These are phyloP conservation scores for Rhizophagus sp. DNA, from an alignment of 192 early-diverging fungal genomes.

Conservation along the genomic window DNA sequence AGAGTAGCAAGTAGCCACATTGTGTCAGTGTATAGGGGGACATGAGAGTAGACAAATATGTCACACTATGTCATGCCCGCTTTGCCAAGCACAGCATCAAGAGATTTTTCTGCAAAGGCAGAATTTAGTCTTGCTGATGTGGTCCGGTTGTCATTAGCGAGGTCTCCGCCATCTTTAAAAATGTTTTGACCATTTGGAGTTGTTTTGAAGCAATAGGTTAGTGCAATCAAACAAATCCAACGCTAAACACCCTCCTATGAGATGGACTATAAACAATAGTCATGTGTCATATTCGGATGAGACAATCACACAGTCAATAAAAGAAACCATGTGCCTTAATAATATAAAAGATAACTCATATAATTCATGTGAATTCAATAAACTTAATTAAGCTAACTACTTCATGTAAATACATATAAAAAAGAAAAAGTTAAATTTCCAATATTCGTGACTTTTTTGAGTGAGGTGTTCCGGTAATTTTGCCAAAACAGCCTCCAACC, in stretches of 20 bases:
- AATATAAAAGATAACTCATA: no score
- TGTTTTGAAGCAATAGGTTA: not conserved
- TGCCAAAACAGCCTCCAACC: constrained; percentile 20
- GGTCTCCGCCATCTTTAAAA: not conserved
- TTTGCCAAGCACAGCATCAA: not conserved
- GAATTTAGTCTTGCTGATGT: constrained; percentile 2
- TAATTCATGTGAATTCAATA: no score
- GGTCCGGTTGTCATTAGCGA: constrained; percentile 20
- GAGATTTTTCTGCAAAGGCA: not conserved
- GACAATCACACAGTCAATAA: constrained; percentile 11
- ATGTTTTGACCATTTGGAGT: not conserved
- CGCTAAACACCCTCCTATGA: constrained; percentile 19
- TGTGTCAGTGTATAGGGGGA: not conserved
- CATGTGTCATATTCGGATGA: constrained; percentile 8
- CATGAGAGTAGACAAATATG: constrained; percentile 3
- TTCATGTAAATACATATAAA: no score
- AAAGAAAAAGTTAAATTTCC: not conserved
- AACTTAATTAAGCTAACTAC: no score
- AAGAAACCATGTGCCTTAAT: no score
- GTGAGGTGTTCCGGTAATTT: constrained; percentile 12
- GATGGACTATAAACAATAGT: not conserved
- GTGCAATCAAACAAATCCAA: not conserved
- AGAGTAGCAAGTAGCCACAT: not conserved
- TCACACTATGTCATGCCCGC: not conserved
- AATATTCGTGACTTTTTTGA: constrained; percentile 9